phyloP scores from a whole-genome alignment of 345 rosid species.

The Kandelia obovata region DNA sequence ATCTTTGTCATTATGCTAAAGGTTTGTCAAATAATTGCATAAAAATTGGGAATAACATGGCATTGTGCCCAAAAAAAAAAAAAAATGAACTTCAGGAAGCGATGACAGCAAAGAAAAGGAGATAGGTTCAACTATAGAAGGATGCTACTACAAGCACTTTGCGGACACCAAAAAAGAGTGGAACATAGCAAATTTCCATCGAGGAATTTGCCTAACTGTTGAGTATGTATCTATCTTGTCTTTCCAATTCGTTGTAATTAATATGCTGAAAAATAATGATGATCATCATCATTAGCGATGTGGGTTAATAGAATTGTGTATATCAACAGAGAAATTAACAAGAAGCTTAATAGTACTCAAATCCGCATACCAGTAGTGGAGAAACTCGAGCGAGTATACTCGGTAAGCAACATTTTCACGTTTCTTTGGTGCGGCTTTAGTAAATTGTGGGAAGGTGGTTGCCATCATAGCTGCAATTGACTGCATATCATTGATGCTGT shows the following conservation, averaged over 20 bases:
- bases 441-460: not conserved
- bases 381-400: constrained; percentile 34
- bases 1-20: not conserved
- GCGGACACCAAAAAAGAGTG: constrained; percentile 3
- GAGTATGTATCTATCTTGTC: constrained; percentile 36
- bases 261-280: not conserved
- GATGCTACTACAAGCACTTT: constrained; percentile 39
- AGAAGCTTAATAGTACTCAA: constrained; percentile 60
- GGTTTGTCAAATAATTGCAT: not conserved
- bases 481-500: too few species aligned
- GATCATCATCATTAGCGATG: not conserved
- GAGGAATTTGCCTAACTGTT: constrained; percentile 49
- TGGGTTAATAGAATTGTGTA: not conserved
- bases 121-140: constrained; percentile 31
- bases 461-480: too few species aligned
- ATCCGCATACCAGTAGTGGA: constrained; percentile 48
- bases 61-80: not conserved
- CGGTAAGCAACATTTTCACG: constrained; percentile 24
- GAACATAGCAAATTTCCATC: constrained; percentile 39
- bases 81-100: constrained; percentile 30
- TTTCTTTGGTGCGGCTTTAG: not conserved
- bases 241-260: not conserved
- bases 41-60: not conserved
- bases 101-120: constrained; percentile 41
- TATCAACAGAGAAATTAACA: constrained; percentile 52